Evolutionary conservation across 2,329 filamentous ascomycete genomes (phyloP).

Genomic region (Periconia sp.): DNA sequence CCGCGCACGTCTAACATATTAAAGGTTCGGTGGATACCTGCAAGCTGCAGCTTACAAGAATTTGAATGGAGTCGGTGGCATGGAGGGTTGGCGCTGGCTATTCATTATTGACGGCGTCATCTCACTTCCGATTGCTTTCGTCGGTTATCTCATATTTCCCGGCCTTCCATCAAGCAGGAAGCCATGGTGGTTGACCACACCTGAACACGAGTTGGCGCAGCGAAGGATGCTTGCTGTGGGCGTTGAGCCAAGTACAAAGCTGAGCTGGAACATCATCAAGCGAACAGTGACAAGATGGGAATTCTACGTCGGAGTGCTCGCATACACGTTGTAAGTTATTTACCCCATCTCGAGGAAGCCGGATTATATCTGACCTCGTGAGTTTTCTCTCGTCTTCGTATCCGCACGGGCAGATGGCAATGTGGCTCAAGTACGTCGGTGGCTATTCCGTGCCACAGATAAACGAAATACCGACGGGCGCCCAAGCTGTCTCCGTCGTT

Average conservation of each 20-base stretch:
- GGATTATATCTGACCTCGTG: conserved; percentile 1
- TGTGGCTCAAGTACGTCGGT: conserved; percentile 54
- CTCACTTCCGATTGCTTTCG: conserved; percentile 57
- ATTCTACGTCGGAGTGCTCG: conserved; percentile 53
- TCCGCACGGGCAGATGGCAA: conserved; percentile 53
- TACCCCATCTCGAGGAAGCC: no score
- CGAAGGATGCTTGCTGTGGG: conserved; percentile 33
- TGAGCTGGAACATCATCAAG: conserved; percentile 49
- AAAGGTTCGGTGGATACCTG: conserved; percentile 56
- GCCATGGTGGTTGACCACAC: conserved; percentile 52
- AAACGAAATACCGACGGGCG: conserved; percentile 54
- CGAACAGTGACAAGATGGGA: conserved; percentile 53
- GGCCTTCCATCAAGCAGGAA: conserved; percentile 54
- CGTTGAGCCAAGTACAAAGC: conserved; percentile 43
- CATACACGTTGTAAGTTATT: conserved; percentile 50
- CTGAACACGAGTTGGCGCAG: conserved; percentile 33
- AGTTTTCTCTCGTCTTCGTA: conserved; percentile 44
- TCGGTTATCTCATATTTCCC: conserved; percentile 58
- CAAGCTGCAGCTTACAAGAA: conserved; percentile 58
- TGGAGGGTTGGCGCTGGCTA: conserved; percentile 55
- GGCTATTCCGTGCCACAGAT: conserved; percentile 52
- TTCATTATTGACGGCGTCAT: conserved; percentile 63
- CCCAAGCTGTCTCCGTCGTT: conserved; percentile 52
- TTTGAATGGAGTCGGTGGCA: conserved; percentile 53
- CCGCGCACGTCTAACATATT: background rate